Evolutionary conservation across 176 grass and related monocot genomes (phyloP).

Genomic region (Paspalum notatum): DNA sequence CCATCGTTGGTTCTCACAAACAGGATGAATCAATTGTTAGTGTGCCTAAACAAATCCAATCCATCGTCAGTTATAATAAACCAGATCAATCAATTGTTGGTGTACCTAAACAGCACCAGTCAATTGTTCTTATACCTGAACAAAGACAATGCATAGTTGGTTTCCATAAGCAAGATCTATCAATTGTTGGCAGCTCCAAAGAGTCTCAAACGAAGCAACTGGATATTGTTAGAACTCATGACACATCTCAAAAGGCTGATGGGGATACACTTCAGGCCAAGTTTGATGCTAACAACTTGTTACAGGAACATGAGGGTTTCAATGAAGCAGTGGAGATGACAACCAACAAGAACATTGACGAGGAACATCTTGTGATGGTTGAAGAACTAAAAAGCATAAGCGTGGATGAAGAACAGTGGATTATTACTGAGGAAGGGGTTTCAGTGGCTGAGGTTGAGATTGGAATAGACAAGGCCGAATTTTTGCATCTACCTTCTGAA

Average conservation of each 20-base stretch:
- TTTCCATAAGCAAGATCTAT: conserved; percentile 20
- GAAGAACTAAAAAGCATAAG: conserved; percentile 35
- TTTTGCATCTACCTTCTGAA: neutral
- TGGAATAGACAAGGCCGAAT: conserved; percentile 4
- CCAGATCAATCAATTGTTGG: conserved; percentile 35
- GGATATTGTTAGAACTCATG: conserved; percentile 32
- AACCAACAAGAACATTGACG: conserved; percentile 33
- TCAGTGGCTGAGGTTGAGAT: conserved; percentile 13
- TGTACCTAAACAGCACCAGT: conserved; percentile 18
- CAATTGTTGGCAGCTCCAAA: conserved; percentile 26
- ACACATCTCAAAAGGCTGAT: neutral
- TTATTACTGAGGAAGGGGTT: conserved; percentile 20
- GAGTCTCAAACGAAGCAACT: conserved; percentile 39
- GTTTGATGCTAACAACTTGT: conserved; percentile 22
- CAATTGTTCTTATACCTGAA: conserved; percentile 36
- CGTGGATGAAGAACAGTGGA: conserved; percentile 23
- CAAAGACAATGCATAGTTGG: conserved; percentile 37
- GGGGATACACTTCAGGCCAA: conserved; percentile 1
- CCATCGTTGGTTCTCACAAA: conserved; percentile 26
- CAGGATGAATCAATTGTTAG: conserved; percentile 26
- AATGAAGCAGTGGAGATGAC: conserved; percentile 13
- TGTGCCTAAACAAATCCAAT: conserved; percentile 21
- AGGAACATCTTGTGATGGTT: conserved; percentile 35
- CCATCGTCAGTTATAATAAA: conserved; percentile 33
- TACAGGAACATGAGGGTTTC: conserved; percentile 21